A percentile compares a stretch with the other conserved stretches of the same genome.
These are phyloP conservation scores for Penstemon eatonii DNA, from an alignment of 257 asterid species.

Conservation along the genomic window DNA sequence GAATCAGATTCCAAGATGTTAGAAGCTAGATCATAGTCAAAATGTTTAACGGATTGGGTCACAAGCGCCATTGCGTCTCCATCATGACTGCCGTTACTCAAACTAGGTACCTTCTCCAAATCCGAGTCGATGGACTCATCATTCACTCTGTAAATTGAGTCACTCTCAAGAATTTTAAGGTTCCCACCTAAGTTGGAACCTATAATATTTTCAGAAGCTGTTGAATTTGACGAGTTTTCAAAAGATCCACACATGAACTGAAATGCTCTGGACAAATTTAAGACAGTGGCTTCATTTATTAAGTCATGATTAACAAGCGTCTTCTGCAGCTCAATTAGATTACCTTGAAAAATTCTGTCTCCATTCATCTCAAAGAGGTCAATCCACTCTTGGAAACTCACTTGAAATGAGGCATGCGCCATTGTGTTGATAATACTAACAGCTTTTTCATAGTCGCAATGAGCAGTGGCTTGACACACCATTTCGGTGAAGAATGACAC, in stretches of 20 bases:
- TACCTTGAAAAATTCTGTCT: constrained; percentile 39
- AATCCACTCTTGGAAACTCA: constrained; percentile 65
- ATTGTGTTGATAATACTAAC: constrained; percentile 53
- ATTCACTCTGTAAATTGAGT: neutral
- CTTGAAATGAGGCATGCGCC: constrained; percentile 70
- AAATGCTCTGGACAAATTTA: constrained; percentile 58
- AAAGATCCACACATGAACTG: constrained; percentile 43
- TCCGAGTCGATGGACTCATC: constrained; percentile 12
- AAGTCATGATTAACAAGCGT: constrained; percentile 36
- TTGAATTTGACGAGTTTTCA: constrained; percentile 30
- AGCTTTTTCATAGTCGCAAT: constrained; percentile 47
- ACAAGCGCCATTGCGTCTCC: constrained; percentile 11
- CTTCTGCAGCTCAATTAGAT: constrained; percentile 48
- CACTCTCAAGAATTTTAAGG: constrained; percentile 16
- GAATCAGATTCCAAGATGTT: constrained; percentile 17
- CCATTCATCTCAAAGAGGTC: constrained; percentile 51
- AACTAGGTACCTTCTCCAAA: constrained; percentile 21
- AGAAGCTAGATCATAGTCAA: constrained; percentile 25
- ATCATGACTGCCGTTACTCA: neutral
- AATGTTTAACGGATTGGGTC: constrained; percentile 21
- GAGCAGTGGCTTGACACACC: constrained; percentile 55
- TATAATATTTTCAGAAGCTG: constrained; percentile 5
- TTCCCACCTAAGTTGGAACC: constrained; percentile 17
- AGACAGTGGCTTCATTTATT: constrained; percentile 52
- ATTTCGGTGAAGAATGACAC: constrained; percentile 65